Conservation (phyloP, 257 asterid species). For the Henckelia pumila region DNA sequence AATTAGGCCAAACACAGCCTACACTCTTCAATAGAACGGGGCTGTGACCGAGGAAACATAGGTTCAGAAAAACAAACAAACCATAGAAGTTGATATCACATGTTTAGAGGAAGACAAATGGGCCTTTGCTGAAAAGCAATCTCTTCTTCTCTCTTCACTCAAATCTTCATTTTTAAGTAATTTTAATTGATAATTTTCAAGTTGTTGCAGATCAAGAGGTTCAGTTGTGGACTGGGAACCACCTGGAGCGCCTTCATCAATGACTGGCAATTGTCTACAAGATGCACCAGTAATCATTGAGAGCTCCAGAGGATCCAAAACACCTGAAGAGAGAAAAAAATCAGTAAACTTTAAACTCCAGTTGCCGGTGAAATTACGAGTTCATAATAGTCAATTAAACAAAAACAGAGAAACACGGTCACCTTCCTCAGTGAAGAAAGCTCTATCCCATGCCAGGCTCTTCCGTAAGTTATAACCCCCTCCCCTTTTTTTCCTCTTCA, state of each 20-base stretch:
- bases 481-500: constrained; percentile 82
- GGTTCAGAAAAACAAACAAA: constrained; percentile 27
- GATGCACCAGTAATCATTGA: constrained; percentile 68
- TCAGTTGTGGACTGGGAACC: constrained; percentile 25
- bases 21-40: constrained; percentile 9
- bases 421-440: constrained; percentile 96
- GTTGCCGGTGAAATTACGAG: constrained; percentile 5
- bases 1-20: constrained; percentile 18
- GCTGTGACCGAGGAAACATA: background rate
- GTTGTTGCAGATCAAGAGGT: constrained; percentile 25
- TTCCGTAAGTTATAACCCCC: constrained; percentile 78
- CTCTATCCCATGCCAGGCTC: constrained; percentile 93
- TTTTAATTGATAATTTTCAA: constrained; percentile 31
- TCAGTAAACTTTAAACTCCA: constrained; percentile 6
- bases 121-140: constrained; percentile 33
- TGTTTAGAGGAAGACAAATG: constrained; percentile 38
- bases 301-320: constrained; percentile 79
- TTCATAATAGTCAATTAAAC: constrained; percentile 2
- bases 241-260: constrained; percentile 40
- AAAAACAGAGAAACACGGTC: constrained; percentile 13
- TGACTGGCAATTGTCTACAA: constrained; percentile 37
- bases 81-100: constrained; percentile 37
- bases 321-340: constrained; percentile 49
- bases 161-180: constrained; percentile 29
- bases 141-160: constrained; percentile 30